These are phyloP conservation scores for Arthrinium puccinioides DNA, from an alignment of 2,329 filamentous ascomycete species.

Conservation along the genomic window DNA sequence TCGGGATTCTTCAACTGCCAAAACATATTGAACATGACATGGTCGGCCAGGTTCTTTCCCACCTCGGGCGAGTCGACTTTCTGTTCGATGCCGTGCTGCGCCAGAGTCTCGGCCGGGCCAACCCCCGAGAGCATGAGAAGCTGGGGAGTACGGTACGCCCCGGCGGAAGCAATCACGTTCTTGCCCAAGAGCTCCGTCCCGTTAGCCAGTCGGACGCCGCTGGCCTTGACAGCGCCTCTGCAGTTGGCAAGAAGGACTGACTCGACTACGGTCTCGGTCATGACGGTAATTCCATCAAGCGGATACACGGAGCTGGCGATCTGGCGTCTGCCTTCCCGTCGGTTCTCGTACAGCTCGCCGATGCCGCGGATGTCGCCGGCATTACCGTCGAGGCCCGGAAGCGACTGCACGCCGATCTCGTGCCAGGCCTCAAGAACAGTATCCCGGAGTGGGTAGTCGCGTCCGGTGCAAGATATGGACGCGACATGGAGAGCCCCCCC, in stretches of 20 bases:
- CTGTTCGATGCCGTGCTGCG: slow-evolving; percentile 22
- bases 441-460: slow-evolving; percentile 30
- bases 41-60: slow-evolving; percentile 7
- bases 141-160: slow-evolving; percentile 15
- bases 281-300: neutral
- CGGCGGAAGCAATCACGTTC: neutral
- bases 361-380: neutral
- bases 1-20: slow-evolving; percentile 6
- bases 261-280: neutral
- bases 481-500: slow-evolving; percentile 28
- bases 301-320: neutral
- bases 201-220: neutral
- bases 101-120: slow-evolving; percentile 13
- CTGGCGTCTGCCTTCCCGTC: neutral
- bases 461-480: slow-evolving; percentile 19
- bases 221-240: neutral
- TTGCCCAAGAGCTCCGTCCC: neutral
- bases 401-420: slow-evolving; percentile 26
- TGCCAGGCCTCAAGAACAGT: slow-evolving; percentile 28
- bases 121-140: slow-evolving; percentile 21
- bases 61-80: slow-evolving; percentile 18
- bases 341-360: neutral
- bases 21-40: neutral
- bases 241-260: neutral
- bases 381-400: neutral